These are phyloP conservation scores for Multifurca ochricompacta DNA, from an alignment of 768 basidiomycete species.

Conservation along the genomic window DNA sequence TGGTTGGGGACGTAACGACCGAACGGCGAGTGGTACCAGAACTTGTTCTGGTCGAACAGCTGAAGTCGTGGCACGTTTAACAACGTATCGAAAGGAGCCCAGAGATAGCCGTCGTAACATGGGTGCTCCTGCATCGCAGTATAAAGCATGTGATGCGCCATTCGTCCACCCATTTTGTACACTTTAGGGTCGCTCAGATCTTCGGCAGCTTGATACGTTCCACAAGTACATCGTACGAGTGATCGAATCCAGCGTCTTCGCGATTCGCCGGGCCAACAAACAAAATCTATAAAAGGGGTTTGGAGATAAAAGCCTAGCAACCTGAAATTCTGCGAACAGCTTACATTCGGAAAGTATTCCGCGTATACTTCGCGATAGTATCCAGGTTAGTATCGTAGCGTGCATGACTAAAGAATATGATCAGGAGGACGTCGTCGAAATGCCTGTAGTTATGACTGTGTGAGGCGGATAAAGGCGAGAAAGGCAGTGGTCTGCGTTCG, in stretches of 20 bases:
- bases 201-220: constrained; percentile 41
- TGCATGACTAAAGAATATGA: constrained; percentile 46
- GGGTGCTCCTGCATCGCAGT: constrained; percentile 36
- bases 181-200: constrained; percentile 30
- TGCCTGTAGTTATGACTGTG: constrained; percentile 27
- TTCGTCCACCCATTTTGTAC: constrained; percentile 40
- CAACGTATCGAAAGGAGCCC: constrained; percentile 45
- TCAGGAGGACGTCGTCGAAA: constrained; percentile 37
- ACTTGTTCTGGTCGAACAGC: constrained; percentile 36
- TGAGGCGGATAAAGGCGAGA: constrained; percentile 12
- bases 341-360: constrained; percentile 43
- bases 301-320: neutral
- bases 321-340: constrained; percentile 6
- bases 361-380: constrained; percentile 40
- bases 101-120: constrained; percentile 45
- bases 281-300: constrained; percentile 31
- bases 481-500: constrained; percentile 23
- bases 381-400: constrained; percentile 41
- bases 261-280: constrained; percentile 41
- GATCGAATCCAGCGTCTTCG: constrained; percentile 39
- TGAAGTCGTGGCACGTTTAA: constrained; percentile 43
- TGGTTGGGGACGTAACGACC: constrained; percentile 36
- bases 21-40: constrained; percentile 47
- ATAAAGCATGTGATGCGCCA: constrained; percentile 50
- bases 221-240: constrained; percentile 44